phyloP scores from a whole-genome alignment of 805 yeast genomes.

The Kazachstania africana region DNA sequence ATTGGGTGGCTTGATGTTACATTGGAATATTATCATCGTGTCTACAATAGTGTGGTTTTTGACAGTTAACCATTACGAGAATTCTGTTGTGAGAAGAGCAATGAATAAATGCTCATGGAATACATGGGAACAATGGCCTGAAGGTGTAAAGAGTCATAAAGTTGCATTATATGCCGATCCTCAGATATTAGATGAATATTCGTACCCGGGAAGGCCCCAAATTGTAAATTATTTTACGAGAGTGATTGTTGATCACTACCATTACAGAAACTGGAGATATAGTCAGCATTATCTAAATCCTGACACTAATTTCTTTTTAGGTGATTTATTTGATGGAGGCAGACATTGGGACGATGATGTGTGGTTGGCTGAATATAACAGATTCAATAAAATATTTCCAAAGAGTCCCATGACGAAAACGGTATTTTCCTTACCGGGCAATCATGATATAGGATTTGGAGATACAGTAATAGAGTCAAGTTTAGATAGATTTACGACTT shows the following conservation, averaged over 20 bases:
- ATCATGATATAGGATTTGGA: constrained; percentile 95
- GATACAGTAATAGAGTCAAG: constrained; percentile 48
- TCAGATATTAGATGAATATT: constrained; percentile 77
- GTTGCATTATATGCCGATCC: constrained; percentile 81
- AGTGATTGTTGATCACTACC: constrained; percentile 62
- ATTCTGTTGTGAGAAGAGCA: constrained; percentile 35
- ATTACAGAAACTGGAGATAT: constrained; percentile 59
- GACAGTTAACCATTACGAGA: constrained; percentile 41
- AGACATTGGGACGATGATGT: constrained; percentile 64
- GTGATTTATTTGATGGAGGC: constrained; percentile 93
- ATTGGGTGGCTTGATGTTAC: no score
- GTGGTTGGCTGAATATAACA: constrained; percentile 59
- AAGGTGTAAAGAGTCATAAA: constrained; percentile 31
- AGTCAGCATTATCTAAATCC: constrained; percentile 54
- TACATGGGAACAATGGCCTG: constrained; percentile 51
- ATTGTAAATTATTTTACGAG: constrained; percentile 43
- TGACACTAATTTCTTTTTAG: constrained; percentile 66
- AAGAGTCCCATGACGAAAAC: constrained; percentile 34
- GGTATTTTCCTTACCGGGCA: constrained; percentile 61
- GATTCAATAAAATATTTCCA: constrained; percentile 63
- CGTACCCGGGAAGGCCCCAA: constrained; percentile 65
- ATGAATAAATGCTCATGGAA: constrained; percentile 49
- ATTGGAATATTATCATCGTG: constrained; percentile 19
- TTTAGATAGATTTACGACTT: constrained; percentile 49
- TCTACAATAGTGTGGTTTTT: constrained; percentile 31